phyloP scores from a whole-genome alignment of 139 green algal genomes.

The Coccomyxa sp. region DNA sequence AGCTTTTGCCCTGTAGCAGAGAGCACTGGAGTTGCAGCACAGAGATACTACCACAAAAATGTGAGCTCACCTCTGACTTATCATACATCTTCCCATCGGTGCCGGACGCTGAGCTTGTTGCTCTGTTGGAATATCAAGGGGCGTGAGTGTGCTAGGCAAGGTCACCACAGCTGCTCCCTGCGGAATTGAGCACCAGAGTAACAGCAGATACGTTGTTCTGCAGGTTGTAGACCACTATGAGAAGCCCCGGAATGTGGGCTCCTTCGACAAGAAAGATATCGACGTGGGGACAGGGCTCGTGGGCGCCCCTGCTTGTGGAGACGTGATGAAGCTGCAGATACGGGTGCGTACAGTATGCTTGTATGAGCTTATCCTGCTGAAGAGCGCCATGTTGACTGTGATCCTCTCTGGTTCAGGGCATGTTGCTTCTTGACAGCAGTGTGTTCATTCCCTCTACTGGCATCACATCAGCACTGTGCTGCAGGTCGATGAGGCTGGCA shows the following conservation, averaged over 20 bases:
- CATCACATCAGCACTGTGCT: not conserved
- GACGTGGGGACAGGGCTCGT: constrained; percentile 88
- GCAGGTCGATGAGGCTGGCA: constrained; percentile 78
- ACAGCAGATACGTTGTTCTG: not conserved
- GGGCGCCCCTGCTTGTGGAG: constrained; percentile 91
- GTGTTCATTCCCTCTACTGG: not conserved
- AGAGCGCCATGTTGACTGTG: no score
- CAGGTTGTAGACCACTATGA: constrained; percentile 98
- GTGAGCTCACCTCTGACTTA: no score
- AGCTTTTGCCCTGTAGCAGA: not conserved
- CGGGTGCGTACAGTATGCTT: constrained; percentile 46
- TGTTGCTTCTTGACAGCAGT: not conserved
- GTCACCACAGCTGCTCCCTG: not conserved
- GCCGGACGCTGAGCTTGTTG: not conserved
- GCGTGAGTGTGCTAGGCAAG: no score
- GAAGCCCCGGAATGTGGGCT: constrained; percentile 92
- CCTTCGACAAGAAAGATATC: constrained; percentile 91
- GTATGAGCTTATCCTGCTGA: no score
- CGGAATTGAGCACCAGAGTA: not conserved
- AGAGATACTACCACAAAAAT: constrained; percentile 18
- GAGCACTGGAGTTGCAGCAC: not conserved
- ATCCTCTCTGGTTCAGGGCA: no score
- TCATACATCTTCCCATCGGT: no score
- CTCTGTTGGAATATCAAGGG: no score
- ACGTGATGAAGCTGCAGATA: constrained; percentile 99